Conservation (phyloP, 73 alveolate species). For the Tetrahymena elliotti region DNA sequence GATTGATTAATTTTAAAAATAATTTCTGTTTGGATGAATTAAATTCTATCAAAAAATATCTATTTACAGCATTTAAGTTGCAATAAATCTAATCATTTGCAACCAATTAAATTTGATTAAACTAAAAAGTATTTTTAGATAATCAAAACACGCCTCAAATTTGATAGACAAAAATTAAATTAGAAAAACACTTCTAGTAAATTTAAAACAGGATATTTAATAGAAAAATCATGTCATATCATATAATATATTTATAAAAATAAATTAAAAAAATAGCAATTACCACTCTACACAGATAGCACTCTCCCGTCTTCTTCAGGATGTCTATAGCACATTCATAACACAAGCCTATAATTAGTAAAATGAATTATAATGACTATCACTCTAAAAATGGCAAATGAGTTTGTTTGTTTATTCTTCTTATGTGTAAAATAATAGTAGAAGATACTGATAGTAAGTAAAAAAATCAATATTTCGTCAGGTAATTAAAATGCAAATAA, state of each 20-base stretch:
- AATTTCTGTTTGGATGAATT: not conserved
- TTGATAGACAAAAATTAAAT: no score
- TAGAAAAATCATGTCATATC: no score
- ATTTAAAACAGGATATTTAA: not conserved
- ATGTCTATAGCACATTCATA: conserved; percentile 41
- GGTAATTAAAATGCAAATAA: not conserved
- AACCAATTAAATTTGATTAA: not conserved
- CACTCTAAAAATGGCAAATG: not conserved
- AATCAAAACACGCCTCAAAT: not conserved
- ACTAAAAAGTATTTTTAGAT: not conserved
- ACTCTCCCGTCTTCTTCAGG: conserved; percentile 23
- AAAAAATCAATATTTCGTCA: not conserved
- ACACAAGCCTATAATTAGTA: conserved; percentile 5
- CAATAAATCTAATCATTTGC: no score
- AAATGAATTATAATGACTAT: not conserved
- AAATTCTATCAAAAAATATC: not conserved
- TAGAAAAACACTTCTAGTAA: not conserved
- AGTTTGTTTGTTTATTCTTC: not conserved
- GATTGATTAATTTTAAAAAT: not conserved
- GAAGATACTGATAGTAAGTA: not conserved
- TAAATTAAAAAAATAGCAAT: not conserved
- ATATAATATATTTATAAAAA: not conserved
- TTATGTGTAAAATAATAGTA: not conserved
- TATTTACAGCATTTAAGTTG: not conserved
- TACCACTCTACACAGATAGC: conserved; percentile 28